Percentiles rank a stretch among this genome's conserved stretches.
These are phyloP conservation scores for Thelonectria blattea DNA, from an alignment of 2,329 filamentous ascomycete genomes.

Conservation along the genomic window DNA sequence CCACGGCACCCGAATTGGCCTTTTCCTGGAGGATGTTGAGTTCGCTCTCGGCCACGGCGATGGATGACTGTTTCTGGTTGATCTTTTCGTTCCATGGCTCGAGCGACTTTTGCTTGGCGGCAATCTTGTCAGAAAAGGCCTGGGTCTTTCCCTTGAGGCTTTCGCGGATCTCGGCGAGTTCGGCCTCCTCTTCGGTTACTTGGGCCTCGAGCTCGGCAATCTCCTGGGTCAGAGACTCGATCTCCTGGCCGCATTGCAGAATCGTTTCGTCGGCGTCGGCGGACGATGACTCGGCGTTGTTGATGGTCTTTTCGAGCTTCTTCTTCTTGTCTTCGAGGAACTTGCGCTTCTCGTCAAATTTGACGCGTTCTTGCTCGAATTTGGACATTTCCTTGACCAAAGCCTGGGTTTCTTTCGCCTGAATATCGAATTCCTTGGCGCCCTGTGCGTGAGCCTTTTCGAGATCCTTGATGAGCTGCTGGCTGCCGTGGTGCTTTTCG, in stretches of 20 bases:
- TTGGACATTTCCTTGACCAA: constrained; percentile 87
- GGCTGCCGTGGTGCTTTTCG: constrained; percentile 88
- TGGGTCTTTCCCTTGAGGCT: constrained; percentile 95
- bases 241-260: constrained; percentile 77
- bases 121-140: constrained; percentile 89
- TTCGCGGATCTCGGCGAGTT: constrained; percentile 83
- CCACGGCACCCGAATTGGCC: constrained; percentile 83
- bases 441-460: constrained; percentile 84
- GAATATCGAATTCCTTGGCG: constrained; percentile 80
- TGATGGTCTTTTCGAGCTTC: constrained; percentile 89
- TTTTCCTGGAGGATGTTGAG: constrained; percentile 90
- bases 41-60: constrained; percentile 94
- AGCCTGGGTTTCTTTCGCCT: constrained; percentile 81
- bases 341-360: constrained; percentile 97
- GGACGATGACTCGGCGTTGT: constrained; percentile 75
- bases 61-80: constrained; percentile 92
- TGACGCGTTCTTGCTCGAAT: constrained; percentile 95
- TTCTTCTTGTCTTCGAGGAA: constrained; percentile 90
- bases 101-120: constrained; percentile 87
- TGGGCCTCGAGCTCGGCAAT: constrained; percentile 77
- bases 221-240: constrained; percentile 77
- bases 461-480: constrained; percentile 87
- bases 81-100: constrained; percentile 98
- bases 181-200: constrained; percentile 79
- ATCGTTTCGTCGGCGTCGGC: constrained; percentile 79